Percentiles rank a stretch among this genome's conserved stretches.
phyloP scores from a whole-genome alignment of 2,329 filamentous ascomycete genomes.

The Scytalidium sp. region DNA sequence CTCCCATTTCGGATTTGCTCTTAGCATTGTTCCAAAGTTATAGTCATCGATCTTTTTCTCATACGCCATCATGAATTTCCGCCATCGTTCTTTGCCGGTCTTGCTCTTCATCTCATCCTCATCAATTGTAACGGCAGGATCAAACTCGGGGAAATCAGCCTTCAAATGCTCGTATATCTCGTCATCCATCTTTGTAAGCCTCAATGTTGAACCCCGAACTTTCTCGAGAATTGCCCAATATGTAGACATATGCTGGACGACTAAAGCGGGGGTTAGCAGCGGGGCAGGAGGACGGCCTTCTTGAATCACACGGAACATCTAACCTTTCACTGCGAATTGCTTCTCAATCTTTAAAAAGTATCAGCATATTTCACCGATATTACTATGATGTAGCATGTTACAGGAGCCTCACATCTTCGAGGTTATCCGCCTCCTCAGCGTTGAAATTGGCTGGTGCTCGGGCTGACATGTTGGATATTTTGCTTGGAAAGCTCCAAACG shows the following conservation, averaged over 20 bases:
- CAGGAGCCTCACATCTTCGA: constrained; percentile 57
- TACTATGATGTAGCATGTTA: constrained; percentile 1
- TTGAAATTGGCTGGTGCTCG: constrained; percentile 39
- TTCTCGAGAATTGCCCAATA: constrained; percentile 97
- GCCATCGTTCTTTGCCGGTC: constrained; percentile 88
- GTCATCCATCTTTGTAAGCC: constrained; percentile 91
- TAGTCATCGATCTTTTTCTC: constrained; percentile 95
- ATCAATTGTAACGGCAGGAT: constrained; percentile 74
- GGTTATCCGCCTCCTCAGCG: constrained; percentile 64
- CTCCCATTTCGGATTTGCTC: constrained; percentile 73
- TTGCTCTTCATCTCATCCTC: constrained; percentile 99
- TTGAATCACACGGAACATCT: constrained; percentile 1
- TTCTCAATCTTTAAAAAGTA: constrained; percentile 80
- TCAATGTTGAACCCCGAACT: constrained; percentile 81
- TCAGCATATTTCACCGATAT: constrained; percentile 9
- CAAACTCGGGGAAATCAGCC: constrained; percentile 87
- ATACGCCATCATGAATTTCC: constrained; percentile 89
- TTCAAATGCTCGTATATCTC: constrained; percentile 90
- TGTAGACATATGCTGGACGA: constrained; percentile 92
- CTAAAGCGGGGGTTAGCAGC: constrained; percentile 35
- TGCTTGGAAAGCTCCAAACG: too few relatives aligned
- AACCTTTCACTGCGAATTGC: constrained; percentile 96
- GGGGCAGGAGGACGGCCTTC: constrained; percentile 11
- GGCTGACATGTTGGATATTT: constrained; percentile 7
- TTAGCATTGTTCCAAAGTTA: constrained; percentile 95